Evolutionary conservation across 192 early-diverging fungal species (phyloP), one percentile per base, ranked within the genome.

Genomic region (Obelidium mucronatum): DNA sequence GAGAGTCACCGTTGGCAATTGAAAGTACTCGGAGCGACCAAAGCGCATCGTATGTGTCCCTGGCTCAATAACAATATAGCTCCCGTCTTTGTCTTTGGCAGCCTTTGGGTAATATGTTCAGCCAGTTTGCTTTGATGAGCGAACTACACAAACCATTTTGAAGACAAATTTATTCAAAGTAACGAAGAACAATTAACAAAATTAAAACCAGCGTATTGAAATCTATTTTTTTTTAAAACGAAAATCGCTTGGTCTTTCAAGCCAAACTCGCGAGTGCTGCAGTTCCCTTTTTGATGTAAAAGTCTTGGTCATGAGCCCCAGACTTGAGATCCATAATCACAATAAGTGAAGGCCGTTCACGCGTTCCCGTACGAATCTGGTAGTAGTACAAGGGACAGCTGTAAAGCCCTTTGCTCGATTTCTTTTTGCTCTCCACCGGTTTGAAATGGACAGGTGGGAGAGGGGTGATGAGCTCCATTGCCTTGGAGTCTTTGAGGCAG

Each of bases 61-160:
- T 34, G 92, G 86, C 84, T 97, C 94, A 67, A 98, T 90, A 19
- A 97, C 92, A 31, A 98, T 85, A 79, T 92, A 92, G 77, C 89
- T 93, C 54, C 91, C 91, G 79, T 97, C 95, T 56, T 71, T 52
- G 8, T 76, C 73, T 53, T 67, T 42, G 8, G 55, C 66, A 11
- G 39, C 66, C 79, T 77, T 30, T 19, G 22, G 5, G 5, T 17
- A 4, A 30, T 58, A 42, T 75, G 67, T 54, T 17, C 15, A n/a
- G 67, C 48, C 22, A 72, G 52, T 6, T 24, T 71, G 48, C 48
- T 8, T 8, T 51, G 48, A 8, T 22, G 11, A 51, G 48, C 22
- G 48, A 13, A 22, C 31, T 31, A 30, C 15, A 19, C 13, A 30
- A 19, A 28, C 58, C 22, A 28, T 60, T 60, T 60, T 60, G 40